These are phyloP conservation scores for Bidens hawaiensis DNA, from an alignment of 140 eudicot genomes.

Conservation along the genomic window DNA sequence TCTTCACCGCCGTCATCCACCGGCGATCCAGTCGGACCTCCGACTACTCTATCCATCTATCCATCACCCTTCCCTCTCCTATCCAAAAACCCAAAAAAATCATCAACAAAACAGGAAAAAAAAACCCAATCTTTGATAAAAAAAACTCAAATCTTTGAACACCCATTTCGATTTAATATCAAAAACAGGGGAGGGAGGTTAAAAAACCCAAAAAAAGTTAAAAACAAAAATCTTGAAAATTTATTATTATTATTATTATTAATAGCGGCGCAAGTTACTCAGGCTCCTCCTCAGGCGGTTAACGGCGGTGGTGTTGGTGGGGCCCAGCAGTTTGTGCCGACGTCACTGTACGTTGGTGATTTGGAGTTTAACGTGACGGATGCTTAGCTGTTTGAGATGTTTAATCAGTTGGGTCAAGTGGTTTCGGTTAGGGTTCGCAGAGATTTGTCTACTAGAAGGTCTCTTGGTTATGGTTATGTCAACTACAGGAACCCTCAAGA, in stretches of 20 bases:
- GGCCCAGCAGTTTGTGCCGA: constrained; percentile 16
- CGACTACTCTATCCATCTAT: constrained; percentile 27
- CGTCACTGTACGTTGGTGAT: constrained; percentile 45
- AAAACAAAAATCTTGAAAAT: not conserved
- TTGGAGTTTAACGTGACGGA: constrained; percentile 53
- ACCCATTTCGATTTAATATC: constrained; percentile 20
- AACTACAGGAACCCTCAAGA: constrained; percentile 39
- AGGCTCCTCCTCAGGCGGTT: constrained; percentile 33
- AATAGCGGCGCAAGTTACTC: constrained; percentile 45
- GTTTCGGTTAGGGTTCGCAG: constrained; percentile 51
- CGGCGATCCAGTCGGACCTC: constrained; percentile 40
- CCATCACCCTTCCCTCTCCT: constrained; percentile 55
- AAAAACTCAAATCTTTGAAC: too few relatives aligned
- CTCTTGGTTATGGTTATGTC: constrained; percentile 61
- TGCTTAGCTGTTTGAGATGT: constrained; percentile 42
- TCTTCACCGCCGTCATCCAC: constrained; percentile 20
- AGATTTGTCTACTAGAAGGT: constrained; percentile 36
- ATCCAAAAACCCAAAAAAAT: too few relatives aligned
- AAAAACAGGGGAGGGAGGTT: constrained; percentile 65
- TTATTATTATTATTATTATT: constrained; percentile 19
- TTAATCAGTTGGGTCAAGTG: constrained; percentile 41
- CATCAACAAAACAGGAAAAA: constrained; percentile 13
- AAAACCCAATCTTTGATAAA: constrained; percentile 10
- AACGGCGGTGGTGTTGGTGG: constrained; percentile 22
- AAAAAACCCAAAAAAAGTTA: constrained; percentile 20